Conservation (phyloP, 345 rosid species). For the Syzygium jambos region DNA sequence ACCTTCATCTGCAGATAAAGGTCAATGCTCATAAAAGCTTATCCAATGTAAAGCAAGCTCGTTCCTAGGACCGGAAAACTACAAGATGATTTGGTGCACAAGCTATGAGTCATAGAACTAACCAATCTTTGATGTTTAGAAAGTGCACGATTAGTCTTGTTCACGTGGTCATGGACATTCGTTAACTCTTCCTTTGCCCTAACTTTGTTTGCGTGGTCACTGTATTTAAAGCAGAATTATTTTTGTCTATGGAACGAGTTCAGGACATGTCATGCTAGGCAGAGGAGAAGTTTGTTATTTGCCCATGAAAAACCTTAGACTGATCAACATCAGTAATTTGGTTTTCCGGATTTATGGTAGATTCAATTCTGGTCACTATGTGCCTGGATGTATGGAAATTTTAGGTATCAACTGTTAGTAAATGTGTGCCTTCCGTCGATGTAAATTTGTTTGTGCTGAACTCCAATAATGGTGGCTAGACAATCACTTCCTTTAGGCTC, state of each 20-base stretch:
- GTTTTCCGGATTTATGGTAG: neutral
- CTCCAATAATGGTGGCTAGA: neutral
- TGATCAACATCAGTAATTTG: neutral
- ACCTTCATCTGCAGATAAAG: neutral
- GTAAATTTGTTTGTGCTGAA: neutral
- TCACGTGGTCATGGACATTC: neutral
- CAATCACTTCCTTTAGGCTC: neutral
- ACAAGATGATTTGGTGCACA: neutral
- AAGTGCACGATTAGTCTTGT: neutral
- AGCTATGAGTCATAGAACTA: neutral
- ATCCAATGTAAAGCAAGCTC: neutral
- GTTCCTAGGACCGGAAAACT: neutral
- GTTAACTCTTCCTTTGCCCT: neutral
- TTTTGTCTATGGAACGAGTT: neutral
- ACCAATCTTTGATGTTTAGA: neutral
- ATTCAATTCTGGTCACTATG: neutral
- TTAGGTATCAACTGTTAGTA: neutral
- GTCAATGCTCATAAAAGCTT: constrained; percentile 1
- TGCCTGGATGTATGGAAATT: neutral
- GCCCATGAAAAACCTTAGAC: neutral
- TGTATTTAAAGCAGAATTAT: neutral
- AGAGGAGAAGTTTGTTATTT: neutral
- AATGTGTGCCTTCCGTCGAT: neutral
- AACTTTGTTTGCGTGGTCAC: no score
- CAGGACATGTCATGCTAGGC: neutral